Conservation (phyloP, 768 basidiomycete species). For the Mycena floridula region DNA sequence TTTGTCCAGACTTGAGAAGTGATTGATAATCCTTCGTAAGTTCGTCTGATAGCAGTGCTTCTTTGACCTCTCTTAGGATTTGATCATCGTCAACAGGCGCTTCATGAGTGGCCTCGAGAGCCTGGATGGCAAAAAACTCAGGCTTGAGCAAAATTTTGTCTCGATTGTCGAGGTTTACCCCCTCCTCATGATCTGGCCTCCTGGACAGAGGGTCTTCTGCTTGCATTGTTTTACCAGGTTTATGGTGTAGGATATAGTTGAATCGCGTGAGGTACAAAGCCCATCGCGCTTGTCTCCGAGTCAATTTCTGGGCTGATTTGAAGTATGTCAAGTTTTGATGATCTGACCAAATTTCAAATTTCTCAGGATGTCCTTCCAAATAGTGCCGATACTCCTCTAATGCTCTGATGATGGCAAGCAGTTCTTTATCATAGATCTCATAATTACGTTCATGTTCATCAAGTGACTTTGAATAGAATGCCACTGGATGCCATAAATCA, state of each 20-base stretch:
- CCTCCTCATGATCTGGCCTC: not conserved
- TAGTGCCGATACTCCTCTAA: conserved; percentile 10
- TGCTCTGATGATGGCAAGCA: conserved; percentile 35
- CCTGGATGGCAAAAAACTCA: not conserved
- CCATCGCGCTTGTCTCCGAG: conserved; percentile 30
- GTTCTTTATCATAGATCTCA: conserved; percentile 43
- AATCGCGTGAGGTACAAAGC: conserved; percentile 11
- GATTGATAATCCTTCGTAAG: not conserved
- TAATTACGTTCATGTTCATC: conserved; percentile 36
- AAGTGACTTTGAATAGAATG: conserved; percentile 26
- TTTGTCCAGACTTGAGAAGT: conserved; percentile 1
- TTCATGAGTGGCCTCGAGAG: not conserved
- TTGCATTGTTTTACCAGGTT: conserved; percentile 8
- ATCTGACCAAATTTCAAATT: conserved; percentile 13
- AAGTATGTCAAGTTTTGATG: conserved; percentile 27
- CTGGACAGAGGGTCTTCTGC: conserved; percentile 11
- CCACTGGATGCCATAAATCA: conserved; percentile 28
- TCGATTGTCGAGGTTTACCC: not conserved
- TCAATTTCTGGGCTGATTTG: conserved; percentile 18
- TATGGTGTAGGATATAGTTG: conserved; percentile 12
- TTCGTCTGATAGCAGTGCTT: too few relatives aligned
- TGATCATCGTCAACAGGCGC: not conserved
- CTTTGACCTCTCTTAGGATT: too few relatives aligned
- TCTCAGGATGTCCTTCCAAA: not conserved
- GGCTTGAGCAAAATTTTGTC: not conserved